phyloP scores from a whole-genome alignment of 805 yeast species.

The Myxozyma neglecta region DNA sequence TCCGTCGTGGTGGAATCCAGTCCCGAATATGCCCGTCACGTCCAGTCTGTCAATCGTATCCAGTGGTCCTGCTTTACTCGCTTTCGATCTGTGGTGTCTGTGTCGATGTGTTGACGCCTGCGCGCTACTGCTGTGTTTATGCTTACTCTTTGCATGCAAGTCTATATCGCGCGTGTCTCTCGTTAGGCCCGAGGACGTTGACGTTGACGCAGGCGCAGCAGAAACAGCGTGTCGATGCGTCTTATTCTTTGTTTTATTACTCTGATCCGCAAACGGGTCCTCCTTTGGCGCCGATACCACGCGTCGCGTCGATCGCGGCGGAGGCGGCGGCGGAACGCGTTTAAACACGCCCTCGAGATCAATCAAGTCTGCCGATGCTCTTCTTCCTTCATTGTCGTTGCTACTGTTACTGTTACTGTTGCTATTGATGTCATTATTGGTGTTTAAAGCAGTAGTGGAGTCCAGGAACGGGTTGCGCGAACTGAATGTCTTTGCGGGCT shows the following conservation, averaged over 20 bases:
- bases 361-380: no score
- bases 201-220: not conserved
- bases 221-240: constrained; percentile 11
- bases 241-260: not conserved
- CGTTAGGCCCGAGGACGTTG: not conserved
- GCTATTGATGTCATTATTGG: not conserved
- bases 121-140: constrained; percentile 2
- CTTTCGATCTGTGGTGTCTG: not conserved
- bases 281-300: not conserved
- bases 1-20: constrained; percentile 96
- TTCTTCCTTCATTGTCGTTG: not conserved
- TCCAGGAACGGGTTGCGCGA: constrained; percentile 25
- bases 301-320: constrained; percentile 11
- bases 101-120: not conserved
- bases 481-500: constrained; percentile 14
- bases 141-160: no score
- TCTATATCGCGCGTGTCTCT: no score
- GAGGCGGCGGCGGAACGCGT: constrained; percentile 12
- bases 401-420: not conserved
- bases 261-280: constrained; percentile 1
- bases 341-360: not conserved
- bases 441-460: not conserved
- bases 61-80: constrained; percentile 48
- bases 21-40: constrained; percentile 91
- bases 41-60: constrained; percentile 95